Base-by-base conservation (phyloP, 441 rosid genomes). In the Lepidium campestre region DNA sequence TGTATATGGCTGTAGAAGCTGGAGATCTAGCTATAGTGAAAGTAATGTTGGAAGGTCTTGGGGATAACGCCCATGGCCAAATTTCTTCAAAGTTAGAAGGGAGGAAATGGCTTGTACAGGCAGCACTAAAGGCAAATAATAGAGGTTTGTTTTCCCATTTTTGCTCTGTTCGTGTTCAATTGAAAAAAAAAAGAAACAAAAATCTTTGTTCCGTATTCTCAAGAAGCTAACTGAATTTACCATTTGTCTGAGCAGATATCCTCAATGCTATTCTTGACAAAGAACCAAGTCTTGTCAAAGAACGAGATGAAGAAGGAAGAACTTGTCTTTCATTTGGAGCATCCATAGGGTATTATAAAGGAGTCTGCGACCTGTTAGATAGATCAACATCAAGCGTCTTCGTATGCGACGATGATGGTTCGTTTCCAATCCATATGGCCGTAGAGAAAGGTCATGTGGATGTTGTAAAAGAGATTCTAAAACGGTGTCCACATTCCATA, bases 11-110 rank as follows among this genome's bases (percentile, higher is more conserved):
- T 3, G 25, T 56, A 5, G 13, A 18, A 32, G 27, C 14, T 4
- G 77, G 78, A 14, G 37, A 61, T 5, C 47, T 63, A 4, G 2
- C 8, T 6, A 25, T 62, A 2, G 27, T 74, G 0, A 10, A 66
- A 4, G 53, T 42, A 62, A 40, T 79, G 14, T 46, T 77, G 13
- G 15, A 37, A 37, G 10, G 41, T 37, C 14, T 37, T 37, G 41
- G 11, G 5, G n/a, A 37, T 13, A 37, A 37, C 15, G 7, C n/a
- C 41, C 15, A 12, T 1, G 41, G 15, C 15, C 39, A 13, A 37
- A 2, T 37, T 37, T 37, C 7, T 37, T 37, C 41, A 36, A 14
- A 6, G 11, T 35, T 55, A 20, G 29, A 55, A 35, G 41, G 41
- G 29, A 35, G 44, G 13, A 55, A 35, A 11, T 55, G 17, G 10